These are phyloP conservation scores for Tagetes patula DNA, from an alignment of 129 eudicot genomes.

Conservation along the genomic window DNA sequence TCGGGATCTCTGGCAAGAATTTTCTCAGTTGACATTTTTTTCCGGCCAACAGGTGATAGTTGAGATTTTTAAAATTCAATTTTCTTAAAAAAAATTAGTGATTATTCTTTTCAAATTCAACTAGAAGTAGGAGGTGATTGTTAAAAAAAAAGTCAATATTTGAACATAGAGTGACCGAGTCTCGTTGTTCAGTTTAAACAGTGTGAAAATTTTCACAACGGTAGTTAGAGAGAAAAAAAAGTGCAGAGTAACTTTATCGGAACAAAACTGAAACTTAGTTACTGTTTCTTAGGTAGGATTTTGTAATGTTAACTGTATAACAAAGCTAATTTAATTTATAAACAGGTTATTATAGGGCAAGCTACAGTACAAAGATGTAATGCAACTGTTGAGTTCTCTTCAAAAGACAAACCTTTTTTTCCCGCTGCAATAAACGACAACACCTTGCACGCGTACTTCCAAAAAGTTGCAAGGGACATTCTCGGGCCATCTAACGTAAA, in stretches of 20 bases:
- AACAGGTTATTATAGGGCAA: constrained; percentile 82
- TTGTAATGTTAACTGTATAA: not conserved
- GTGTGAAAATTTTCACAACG: not conserved
- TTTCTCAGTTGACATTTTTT: no score
- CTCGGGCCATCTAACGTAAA: constrained; percentile 56
- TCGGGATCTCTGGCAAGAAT: no score
- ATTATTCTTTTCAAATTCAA: no score
- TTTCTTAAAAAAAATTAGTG: not conserved
- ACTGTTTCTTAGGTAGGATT: not conserved
- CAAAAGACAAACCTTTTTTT: constrained; percentile 47
- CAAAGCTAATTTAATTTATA: constrained; percentile 14
- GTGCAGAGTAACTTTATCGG: not conserved
- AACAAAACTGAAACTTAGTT: not conserved
- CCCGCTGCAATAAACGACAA: constrained; percentile 75
- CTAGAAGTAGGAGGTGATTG: not conserved
- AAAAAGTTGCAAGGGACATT: constrained; percentile 56
- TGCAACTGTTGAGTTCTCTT: constrained; percentile 73
- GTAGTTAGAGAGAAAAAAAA: not conserved
- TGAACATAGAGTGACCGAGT: no score
- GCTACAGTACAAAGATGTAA: constrained; percentile 91
- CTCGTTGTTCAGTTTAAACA: not conserved
- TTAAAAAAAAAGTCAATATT: not conserved
- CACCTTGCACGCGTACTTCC: constrained; percentile 56
- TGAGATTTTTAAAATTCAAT: no score
- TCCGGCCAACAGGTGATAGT: no score